phyloP scores from a whole-genome alignment of 768 basidiomycete genomes.

The Hygrophorus russula region DNA sequence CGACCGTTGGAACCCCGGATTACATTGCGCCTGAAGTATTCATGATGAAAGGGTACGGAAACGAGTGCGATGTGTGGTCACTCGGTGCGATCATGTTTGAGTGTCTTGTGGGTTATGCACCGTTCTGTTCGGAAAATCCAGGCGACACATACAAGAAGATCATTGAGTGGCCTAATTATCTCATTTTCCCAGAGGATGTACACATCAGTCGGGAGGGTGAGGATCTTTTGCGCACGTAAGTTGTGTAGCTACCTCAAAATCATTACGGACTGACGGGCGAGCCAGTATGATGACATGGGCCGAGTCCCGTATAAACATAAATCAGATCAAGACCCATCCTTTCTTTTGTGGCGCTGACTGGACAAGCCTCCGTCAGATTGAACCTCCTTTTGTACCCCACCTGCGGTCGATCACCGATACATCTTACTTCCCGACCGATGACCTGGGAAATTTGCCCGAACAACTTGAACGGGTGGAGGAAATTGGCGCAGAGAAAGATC shows the following conservation, averaged over 20 bases:
- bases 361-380: constrained; percentile 76
- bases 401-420: constrained; percentile 90
- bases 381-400: constrained; percentile 92
- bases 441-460: constrained; percentile 66
- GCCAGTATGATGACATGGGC: constrained; percentile 72
- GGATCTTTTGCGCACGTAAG: constrained; percentile 74
- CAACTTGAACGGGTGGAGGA: constrained; percentile 26
- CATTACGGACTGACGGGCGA: neutral
- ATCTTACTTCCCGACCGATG: constrained; percentile 94
- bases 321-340: constrained; percentile 83
- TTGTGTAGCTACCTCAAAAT: neutral
- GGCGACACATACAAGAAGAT: constrained; percentile 99
- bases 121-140: constrained; percentile 90
- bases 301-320: constrained; percentile 66
- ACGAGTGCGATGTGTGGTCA: constrained; percentile 99
- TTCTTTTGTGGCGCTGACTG: constrained; percentile 98
- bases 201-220: constrained; percentile 87
- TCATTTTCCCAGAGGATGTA: constrained; percentile 89
- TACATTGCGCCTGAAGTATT: constrained; percentile 97
- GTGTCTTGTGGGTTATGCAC: constrained; percentile 93
- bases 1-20: constrained; percentile 95
- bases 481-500: constrained; percentile 39
- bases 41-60: constrained; percentile 88
- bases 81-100: constrained; percentile 98
- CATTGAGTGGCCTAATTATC: constrained; percentile 82